Conservation (phyloP, 208 protist genomes). For the Trypanosoma theileri region DNA sequence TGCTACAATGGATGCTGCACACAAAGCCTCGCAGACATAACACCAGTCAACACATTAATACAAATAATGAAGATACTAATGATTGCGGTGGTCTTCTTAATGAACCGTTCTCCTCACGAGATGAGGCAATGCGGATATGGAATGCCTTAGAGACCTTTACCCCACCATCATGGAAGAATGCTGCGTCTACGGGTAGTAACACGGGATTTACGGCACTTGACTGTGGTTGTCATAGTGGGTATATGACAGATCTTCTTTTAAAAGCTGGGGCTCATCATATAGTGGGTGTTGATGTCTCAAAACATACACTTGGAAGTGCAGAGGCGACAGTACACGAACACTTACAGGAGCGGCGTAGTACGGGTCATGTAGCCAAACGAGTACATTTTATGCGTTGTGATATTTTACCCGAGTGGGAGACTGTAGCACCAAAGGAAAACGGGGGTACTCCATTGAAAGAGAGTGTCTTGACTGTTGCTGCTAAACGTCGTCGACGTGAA, state of each 20-base stretch:
- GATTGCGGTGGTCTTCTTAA: background rate
- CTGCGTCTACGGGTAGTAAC: background rate
- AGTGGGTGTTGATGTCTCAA: constrained; percentile 47
- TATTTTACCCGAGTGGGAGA: constrained; percentile 15
- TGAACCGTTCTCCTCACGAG: background rate
- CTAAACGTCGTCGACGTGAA: constrained; percentile 27
- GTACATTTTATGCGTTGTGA: constrained; percentile 34
- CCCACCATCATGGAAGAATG: constrained; percentile 22
- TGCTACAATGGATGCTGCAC: constrained; percentile 74
- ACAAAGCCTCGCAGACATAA: constrained; percentile 2
- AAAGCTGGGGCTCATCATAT: constrained; percentile 56
- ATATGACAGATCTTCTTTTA: constrained; percentile 60
- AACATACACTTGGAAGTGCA: constrained; percentile 43
- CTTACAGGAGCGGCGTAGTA: constrained; percentile 37
- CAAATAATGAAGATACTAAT: background rate
- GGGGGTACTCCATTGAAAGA: background rate
- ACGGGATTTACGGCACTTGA: constrained; percentile 60
- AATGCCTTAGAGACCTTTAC: constrained; percentile 51
- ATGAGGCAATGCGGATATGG: constrained; percentile 36
- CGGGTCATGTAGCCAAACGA: constrained; percentile 10
- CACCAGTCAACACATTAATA: background rate
- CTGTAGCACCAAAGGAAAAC: background rate
- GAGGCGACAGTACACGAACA: constrained; percentile 70
- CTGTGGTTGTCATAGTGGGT: constrained; percentile 75
- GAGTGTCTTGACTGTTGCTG: constrained; percentile 18